These are phyloP conservation scores for Colletotrichum musicola DNA, from an alignment of 2,329 filamentous ascomycete genomes.

Conservation along the genomic window DNA sequence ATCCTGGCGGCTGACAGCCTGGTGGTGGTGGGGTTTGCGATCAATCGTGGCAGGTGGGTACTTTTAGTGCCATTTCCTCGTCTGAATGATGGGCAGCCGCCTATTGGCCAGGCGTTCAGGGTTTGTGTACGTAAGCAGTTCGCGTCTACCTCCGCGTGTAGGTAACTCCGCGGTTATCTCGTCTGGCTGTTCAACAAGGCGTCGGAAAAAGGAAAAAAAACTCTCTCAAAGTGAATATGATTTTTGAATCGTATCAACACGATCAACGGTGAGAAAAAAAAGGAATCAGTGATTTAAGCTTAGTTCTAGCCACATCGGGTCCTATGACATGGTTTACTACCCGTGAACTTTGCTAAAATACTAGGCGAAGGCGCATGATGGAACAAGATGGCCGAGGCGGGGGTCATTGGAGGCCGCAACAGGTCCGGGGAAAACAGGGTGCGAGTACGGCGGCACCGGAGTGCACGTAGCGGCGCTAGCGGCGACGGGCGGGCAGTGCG, in stretches of 20 bases:
- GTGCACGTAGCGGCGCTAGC: conserved; percentile 18
- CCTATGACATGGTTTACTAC: too few species aligned
- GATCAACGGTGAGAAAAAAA: too few species aligned
- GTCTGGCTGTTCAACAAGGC: too few species aligned
- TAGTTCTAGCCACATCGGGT: too few species aligned
- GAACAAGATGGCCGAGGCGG: too few species aligned
- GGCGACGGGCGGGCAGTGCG: not conserved
- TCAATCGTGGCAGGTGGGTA: conserved; percentile 20
- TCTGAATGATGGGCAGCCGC: not conserved
- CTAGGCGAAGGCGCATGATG: too few species aligned
- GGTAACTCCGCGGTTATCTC: too few species aligned
- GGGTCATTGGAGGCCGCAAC: not conserved
- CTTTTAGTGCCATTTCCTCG: conserved; percentile 20
- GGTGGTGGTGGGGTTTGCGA: conserved; percentile 17
- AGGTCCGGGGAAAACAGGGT: not conserved
- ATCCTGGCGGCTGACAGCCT: conserved; percentile 18
- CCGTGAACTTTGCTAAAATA: too few species aligned
- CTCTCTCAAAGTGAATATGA: too few species aligned
- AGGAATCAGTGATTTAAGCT: too few species aligned
- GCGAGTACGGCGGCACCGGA: conserved; percentile 8
- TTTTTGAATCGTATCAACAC: too few species aligned
- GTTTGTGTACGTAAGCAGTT: conserved; percentile 26
- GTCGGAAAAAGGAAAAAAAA: too few species aligned
- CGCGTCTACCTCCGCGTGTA: not conserved
- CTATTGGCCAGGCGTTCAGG: conserved; percentile 17